Percentiles rank a stretch among this genome's conserved stretches.
Conservation (phyloP, 176 grass and related monocot species). For the Carex myosuroides region DNA sequence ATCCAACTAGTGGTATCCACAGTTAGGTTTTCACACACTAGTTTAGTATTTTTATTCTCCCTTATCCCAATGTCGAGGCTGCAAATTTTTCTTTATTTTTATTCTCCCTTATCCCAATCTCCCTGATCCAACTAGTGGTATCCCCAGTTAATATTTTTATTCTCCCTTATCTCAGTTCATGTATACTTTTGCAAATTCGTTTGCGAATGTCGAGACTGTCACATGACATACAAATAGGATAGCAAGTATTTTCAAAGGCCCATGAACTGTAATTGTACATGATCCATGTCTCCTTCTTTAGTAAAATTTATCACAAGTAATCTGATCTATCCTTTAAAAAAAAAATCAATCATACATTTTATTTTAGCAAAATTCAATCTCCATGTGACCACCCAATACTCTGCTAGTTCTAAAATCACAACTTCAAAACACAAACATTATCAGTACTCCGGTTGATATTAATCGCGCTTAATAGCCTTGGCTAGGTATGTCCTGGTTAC, state of each 20-base stretch:
- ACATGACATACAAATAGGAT: no score
- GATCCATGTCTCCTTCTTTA: not conserved
- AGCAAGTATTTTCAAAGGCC: not conserved
- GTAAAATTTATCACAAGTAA: not conserved
- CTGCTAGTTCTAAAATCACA: not conserved
- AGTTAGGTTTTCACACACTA: no score
- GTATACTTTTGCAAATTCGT: no score
- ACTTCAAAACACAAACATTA: not conserved
- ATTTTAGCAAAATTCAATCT: not conserved
- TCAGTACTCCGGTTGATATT: not conserved
- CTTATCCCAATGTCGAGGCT: no score
- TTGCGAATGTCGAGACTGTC: no score
- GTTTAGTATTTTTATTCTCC: no score
- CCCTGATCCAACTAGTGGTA: no score
- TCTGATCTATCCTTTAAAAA: not conserved
- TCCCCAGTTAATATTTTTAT: no score
- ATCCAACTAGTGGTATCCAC: no score
- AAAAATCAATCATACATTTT: not conserved
- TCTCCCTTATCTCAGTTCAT: no score
- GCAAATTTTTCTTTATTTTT: no score
- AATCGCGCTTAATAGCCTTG: constrained; percentile 69
- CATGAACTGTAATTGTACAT: not conserved
- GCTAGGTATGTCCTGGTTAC: constrained; percentile 45
- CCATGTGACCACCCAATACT: not conserved
- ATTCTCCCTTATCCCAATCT: no score